Base-by-base conservation (phyloP, 2,329 filamentous ascomycete genomes). In the Chaetomium strumarium region DNA sequence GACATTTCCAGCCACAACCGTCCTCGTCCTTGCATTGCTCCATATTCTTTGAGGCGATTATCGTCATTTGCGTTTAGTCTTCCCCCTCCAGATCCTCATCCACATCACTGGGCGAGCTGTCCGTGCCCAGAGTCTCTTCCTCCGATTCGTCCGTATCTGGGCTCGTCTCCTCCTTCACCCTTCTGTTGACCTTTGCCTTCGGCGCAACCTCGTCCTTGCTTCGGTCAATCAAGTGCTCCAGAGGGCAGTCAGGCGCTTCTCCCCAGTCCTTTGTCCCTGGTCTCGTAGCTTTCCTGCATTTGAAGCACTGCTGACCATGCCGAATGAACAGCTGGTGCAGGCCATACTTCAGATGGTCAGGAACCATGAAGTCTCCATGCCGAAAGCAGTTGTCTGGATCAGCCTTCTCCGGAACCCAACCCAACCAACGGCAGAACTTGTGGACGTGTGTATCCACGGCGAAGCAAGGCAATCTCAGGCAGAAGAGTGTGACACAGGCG, bases 251-350 rank as follows among this genome's bases (percentile, higher is more conserved):
- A 0, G 58, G 52, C 1, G 64, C 78, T 14, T 81, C 70, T 3
- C 81, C 73, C 84, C 86, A 89, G 0, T 77, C 78, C 24, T 76
- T 75, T 46, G 78, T 84, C 1, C 76, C 76, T 57, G 78, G 77
- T 0, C 84, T 88, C 24, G 60, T 66, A 2, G 46, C 55, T 46
- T 69, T 67, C 51, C 68, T 70, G 60, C 78, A 80, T 41, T 72
- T 69, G 31, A 65, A 66, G 52, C 78, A 81, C 1, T 62, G 65
- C 56, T 76, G 71, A 0, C 78, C 78, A 53, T 81, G 79, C 9
- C 69, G 68, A 19, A 81, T 77, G 53, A 81, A 74, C 4, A 81
- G 66, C 55, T 79, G 75, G 59, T 81, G 79, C 7, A 81, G 67
- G 7, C 72, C 68, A 48, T 81, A 81, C 61, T 81, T 82, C 45